These are phyloP conservation scores for Pichia sp. DNA, from an alignment of 1,139 yeast species.

Conservation along the genomic window DNA sequence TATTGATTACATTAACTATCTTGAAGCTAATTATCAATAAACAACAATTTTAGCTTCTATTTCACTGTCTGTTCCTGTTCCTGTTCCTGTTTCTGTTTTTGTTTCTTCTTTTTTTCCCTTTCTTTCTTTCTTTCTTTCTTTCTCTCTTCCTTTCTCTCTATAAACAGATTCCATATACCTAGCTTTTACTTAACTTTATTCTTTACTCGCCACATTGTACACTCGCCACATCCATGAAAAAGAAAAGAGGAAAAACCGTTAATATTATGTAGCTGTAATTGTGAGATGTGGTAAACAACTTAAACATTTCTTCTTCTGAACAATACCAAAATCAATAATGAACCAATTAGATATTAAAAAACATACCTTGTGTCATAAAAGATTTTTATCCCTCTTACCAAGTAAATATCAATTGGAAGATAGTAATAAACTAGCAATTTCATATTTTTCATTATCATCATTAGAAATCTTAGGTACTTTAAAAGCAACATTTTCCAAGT, in stretches of 20 bases:
- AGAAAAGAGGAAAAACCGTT: too few species aligned
- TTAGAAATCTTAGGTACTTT: slow-evolving; percentile 45
- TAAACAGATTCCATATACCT: too few species aligned
- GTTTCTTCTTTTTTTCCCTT: too few species aligned
- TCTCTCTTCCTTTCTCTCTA: too few species aligned
- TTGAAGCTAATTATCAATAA: neutral
- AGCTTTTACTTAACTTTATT: too few species aligned
- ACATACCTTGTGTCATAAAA: slow-evolving; percentile 45
- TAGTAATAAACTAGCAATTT: slow-evolving; percentile 56
- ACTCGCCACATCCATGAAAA: too few species aligned
- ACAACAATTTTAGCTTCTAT: neutral
- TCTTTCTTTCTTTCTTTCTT: too few species aligned
- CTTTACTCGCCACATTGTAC: neutral
- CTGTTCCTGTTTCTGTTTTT: too few species aligned
- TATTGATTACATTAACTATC: slow-evolving; percentile 1
- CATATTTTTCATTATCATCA: slow-evolving; percentile 63
- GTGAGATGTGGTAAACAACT: too few species aligned
- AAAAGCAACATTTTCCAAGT: slow-evolving; percentile 24
- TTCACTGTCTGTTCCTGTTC: too few species aligned
- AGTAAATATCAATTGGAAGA: slow-evolving; percentile 49
- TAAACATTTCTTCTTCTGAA: too few species aligned
- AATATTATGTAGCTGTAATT: too few species aligned
- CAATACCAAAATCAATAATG: slow-evolving; percentile 1
- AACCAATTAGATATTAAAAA: slow-evolving; percentile 22
- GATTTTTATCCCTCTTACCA: slow-evolving; percentile 48